phyloP scores from a whole-genome alignment of 306 rosid species.

The Abrus precatorius region DNA sequence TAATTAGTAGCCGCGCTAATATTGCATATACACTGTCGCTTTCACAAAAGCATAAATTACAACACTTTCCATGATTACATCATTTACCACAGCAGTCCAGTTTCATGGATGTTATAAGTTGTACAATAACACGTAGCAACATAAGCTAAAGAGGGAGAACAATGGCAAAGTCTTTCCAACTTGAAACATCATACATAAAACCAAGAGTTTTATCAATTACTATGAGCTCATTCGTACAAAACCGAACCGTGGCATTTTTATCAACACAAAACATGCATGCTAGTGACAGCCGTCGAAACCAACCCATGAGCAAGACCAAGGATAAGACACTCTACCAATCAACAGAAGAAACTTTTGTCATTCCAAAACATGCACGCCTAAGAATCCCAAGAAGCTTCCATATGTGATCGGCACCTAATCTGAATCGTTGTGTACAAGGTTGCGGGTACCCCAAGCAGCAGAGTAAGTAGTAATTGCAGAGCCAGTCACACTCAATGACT shows the following conservation, averaged over 20 bases:
- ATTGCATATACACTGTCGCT: constrained; percentile 21
- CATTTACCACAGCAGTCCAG: constrained; percentile 24
- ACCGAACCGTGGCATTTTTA: not conserved
- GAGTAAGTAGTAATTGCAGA: constrained; percentile 72
- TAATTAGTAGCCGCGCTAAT: not conserved
- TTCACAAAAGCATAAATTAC: not conserved
- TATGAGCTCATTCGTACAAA: constrained; percentile 8
- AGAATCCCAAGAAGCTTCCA: constrained; percentile 14
- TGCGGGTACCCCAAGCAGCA: constrained; percentile 59
- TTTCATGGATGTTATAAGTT: constrained; percentile 20
- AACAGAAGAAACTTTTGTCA: constrained; percentile 26
- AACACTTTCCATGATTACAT: constrained; percentile 25
- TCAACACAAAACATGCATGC: constrained; percentile 19
- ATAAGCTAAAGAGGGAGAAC: not conserved
- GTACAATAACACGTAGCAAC: constrained; percentile 23
- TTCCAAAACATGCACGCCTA: constrained; percentile 22
- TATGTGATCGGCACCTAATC: constrained; percentile 31
- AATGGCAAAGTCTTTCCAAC: constrained; percentile 17
- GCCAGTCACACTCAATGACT: constrained; percentile 58
- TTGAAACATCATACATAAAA: constrained; percentile 40
- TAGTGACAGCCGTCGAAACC: constrained; percentile 20
- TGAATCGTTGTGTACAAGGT: constrained; percentile 13
- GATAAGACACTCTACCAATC: constrained; percentile 19
- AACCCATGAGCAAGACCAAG: constrained; percentile 38
- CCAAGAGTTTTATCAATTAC: constrained; percentile 21